phyloP scores from a whole-genome alignment of 352 stramenopile species.

The Aphanomyces euteiches region DNA sequence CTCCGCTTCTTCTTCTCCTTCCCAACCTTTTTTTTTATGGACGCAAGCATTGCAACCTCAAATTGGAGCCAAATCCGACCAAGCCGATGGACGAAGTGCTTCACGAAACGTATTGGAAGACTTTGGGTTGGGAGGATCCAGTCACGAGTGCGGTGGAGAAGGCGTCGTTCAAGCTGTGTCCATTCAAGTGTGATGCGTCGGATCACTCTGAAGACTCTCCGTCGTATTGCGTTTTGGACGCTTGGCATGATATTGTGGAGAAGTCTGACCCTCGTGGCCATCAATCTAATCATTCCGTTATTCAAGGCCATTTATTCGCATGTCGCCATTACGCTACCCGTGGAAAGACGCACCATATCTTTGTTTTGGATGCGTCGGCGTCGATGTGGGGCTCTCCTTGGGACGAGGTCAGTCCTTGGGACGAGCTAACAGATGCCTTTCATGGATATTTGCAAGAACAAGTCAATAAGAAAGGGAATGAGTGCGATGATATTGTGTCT shows the following conservation, averaged over 20 bases:
- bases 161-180: constrained; percentile 66
- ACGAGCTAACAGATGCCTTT: constrained; percentile 53
- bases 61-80: constrained; percentile 50
- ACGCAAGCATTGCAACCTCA: constrained; percentile 46
- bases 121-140: constrained; percentile 68
- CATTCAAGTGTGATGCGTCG: constrained; percentile 59
- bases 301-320: constrained; percentile 66
- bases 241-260: constrained; percentile 45
- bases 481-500: constrained; percentile 56
- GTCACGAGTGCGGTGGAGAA: constrained; percentile 52
- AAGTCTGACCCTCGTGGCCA: constrained; percentile 30
- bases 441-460: constrained; percentile 67
- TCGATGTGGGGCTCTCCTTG: constrained; percentile 70
- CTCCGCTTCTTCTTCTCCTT: no score
- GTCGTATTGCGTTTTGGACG: constrained; percentile 59
- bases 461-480: constrained; percentile 42
- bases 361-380: constrained; percentile 70
- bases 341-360: constrained; percentile 66
- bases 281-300: constrained; percentile 37
- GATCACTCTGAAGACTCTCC: constrained; percentile 50
- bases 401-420: constrained; percentile 58
- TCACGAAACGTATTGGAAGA: constrained; percentile 74
- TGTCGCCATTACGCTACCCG: constrained; percentile 55
- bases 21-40: no score
- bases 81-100: constrained; percentile 65